phyloP scores from a whole-genome alignment of 495 filamentous ascomycete species.

The Tricharina praecox region DNA sequence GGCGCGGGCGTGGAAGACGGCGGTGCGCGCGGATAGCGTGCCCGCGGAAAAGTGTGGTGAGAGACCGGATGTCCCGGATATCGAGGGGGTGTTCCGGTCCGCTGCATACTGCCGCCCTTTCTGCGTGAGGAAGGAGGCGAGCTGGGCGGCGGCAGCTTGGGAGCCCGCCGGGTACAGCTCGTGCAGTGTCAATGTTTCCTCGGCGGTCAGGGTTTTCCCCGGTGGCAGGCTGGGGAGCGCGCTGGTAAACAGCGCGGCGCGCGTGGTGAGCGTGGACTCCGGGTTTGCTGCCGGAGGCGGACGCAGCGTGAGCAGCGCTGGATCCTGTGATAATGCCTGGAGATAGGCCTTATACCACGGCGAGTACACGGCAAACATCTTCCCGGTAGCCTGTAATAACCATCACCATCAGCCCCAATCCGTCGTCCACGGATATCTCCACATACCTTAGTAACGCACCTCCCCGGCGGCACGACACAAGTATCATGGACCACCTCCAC shows the following conservation, averaged over 20 bases:
- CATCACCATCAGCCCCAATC: too few species aligned
- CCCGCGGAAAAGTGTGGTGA: conserved; percentile 66
- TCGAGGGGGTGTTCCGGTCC: conserved; percentile 42
- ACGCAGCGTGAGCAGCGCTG: conserved; percentile 42
- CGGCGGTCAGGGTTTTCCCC: conserved; percentile 44
- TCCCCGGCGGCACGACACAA: conserved; percentile 61
- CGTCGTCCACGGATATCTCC: too few species aligned
- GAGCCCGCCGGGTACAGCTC: conserved; percentile 67
- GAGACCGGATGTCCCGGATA: conserved; percentile 50
- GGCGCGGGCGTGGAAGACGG: conserved; percentile 46
- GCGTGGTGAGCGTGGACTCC: conserved; percentile 33
- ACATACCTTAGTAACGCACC: conserved; percentile 30
- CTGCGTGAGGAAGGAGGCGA: conserved; percentile 54
- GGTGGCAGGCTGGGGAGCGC: conserved; percentile 45
- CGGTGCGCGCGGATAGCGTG: conserved; percentile 60
- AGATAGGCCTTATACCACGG: conserved; percentile 73
- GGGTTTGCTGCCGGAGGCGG: conserved; percentile 49
- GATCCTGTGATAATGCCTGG: conserved; percentile 49
- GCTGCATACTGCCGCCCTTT: conserved; percentile 45
- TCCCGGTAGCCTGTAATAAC: conserved; percentile 38
- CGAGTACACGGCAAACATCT: conserved; percentile 68
- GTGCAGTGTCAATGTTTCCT: conserved; percentile 31
- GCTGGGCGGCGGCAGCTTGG: conserved; percentile 47
- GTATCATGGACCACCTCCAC: conserved; percentile 59
- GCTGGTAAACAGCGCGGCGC: conserved; percentile 44